A percentile compares a stretch with the other conserved stretches of the same genome.
These are phyloP conservation scores for Albugo candida DNA, from an alignment of 352 stramenopile species.

Conservation along the genomic window DNA sequence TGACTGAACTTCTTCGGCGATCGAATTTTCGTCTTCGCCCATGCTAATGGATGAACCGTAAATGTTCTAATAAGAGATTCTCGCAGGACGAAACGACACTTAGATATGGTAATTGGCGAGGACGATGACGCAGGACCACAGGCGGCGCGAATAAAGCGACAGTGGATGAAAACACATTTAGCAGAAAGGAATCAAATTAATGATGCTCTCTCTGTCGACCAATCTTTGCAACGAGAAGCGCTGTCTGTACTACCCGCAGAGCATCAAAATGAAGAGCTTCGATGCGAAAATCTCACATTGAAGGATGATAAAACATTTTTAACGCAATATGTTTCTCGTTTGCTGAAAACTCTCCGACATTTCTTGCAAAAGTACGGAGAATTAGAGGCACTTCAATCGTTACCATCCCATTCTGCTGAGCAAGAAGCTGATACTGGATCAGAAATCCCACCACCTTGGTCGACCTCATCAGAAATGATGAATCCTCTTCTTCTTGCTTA, in stretches of 20 bases:
- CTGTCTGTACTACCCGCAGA: too few species aligned
- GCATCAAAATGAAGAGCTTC: too few species aligned
- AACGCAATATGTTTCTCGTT: constrained; percentile 35
- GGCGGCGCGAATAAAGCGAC: too few species aligned
- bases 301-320: constrained; percentile 45
- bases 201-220: too few species aligned
- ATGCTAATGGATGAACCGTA: constrained; percentile 9
- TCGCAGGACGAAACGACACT: too few species aligned
- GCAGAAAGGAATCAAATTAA: too few species aligned
- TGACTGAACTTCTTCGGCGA: constrained; percentile 29
- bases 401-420: constrained; percentile 4
- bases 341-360: constrained; percentile 33
- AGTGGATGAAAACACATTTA: too few species aligned
- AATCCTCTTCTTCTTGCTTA: constrained; percentile 60
- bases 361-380: constrained; percentile 49
- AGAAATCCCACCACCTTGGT: constrained; percentile 22
- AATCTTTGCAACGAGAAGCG: too few species aligned
- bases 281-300: too few species aligned
- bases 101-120: too few species aligned
- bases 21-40: constrained; percentile 32
- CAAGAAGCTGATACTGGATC: constrained; percentile 10
- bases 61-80: too few species aligned
- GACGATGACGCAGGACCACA: too few species aligned
- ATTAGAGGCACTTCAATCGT: constrained; percentile 38
- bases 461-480: constrained; percentile 44